Conservation (phyloP, 805 yeast species). For the Isabelozyma gotoi region DNA sequence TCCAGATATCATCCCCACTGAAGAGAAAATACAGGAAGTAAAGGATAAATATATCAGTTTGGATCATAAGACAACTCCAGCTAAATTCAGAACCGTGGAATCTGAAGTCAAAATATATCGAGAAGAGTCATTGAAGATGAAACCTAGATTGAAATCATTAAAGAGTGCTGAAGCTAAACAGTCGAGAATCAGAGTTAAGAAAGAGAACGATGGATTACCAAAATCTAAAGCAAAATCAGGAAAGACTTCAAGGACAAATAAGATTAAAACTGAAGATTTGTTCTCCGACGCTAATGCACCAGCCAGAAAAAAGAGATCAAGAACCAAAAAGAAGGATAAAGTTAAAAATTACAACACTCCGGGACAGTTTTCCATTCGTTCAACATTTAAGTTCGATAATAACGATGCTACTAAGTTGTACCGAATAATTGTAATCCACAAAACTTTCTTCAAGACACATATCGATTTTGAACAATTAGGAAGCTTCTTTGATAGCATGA, state of each 20-base stretch:
- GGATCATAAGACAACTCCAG: not conserved
- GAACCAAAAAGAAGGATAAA: not conserved
- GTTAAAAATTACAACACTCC: slow-evolving; percentile 3
- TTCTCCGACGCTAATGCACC: not conserved
- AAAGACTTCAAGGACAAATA: slow-evolving; percentile 2
- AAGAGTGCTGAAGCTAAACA: not conserved
- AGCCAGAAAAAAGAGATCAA: not conserved
- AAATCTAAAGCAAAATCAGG: not conserved
- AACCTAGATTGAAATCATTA: not conserved
- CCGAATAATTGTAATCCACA: slow-evolving; percentile 65
- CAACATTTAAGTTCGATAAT: slow-evolving; percentile 28
- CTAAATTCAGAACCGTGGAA: not conserved
- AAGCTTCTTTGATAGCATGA: slow-evolving; percentile 41
- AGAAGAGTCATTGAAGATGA: not conserved
- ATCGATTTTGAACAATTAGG: slow-evolving; percentile 70
- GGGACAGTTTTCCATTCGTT: slow-evolving; percentile 9
- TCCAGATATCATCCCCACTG: slow-evolving; percentile 25
- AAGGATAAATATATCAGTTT: slow-evolving; percentile 16
- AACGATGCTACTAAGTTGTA: slow-evolving; percentile 55
- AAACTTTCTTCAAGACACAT: slow-evolving; percentile 53
- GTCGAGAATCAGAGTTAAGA: not conserved
- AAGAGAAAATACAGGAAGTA: slow-evolving; percentile 25
- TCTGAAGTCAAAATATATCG: not conserved
- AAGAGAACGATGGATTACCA: not conserved
- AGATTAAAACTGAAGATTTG: slow-evolving; percentile 2